Conservation (phyloP, 345 rosid species). For the Populus euphratica region DNA sequence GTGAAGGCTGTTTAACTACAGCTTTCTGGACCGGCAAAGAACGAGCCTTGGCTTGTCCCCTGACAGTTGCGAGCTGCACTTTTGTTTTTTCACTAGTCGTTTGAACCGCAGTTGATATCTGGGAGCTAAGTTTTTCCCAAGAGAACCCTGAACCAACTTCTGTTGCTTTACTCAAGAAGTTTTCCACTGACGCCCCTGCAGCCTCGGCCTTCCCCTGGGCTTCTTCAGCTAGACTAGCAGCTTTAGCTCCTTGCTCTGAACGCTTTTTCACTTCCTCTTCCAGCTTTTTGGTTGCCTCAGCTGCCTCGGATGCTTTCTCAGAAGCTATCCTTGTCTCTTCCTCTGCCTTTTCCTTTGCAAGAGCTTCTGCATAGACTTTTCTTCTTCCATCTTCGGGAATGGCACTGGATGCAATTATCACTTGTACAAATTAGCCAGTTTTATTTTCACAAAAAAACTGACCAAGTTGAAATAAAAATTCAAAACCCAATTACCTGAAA, state of each 20-base stretch:
- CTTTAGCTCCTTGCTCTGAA: constrained; percentile 50
- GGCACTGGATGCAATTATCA: constrained; percentile 35
- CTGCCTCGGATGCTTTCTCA: constrained; percentile 59
- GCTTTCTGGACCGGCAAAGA: constrained; percentile 60
- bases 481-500: constrained; percentile 52
- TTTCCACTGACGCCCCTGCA: constrained; percentile 46
- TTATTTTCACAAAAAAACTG: neutral
- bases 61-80: constrained; percentile 74
- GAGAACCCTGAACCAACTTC: constrained; percentile 61
- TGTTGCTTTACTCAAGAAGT: constrained; percentile 59
- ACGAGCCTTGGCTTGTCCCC: constrained; percentile 86
- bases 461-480: neutral
- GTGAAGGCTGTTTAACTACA: constrained; percentile 36
- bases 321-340: constrained; percentile 57
- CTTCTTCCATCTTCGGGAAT: constrained; percentile 91
- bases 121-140: constrained; percentile 67
- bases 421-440: neutral
- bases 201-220: constrained; percentile 58
- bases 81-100: constrained; percentile 36
- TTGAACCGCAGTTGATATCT: constrained; percentile 51
- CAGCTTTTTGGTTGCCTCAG: constrained; percentile 46
- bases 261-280: constrained; percentile 52
- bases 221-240: constrained; percentile 55
- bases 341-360: constrained; percentile 62
- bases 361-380: constrained; percentile 56